Conservation (phyloP, 1,284 basidiomycete genomes). For the Mycena sp. region DNA sequence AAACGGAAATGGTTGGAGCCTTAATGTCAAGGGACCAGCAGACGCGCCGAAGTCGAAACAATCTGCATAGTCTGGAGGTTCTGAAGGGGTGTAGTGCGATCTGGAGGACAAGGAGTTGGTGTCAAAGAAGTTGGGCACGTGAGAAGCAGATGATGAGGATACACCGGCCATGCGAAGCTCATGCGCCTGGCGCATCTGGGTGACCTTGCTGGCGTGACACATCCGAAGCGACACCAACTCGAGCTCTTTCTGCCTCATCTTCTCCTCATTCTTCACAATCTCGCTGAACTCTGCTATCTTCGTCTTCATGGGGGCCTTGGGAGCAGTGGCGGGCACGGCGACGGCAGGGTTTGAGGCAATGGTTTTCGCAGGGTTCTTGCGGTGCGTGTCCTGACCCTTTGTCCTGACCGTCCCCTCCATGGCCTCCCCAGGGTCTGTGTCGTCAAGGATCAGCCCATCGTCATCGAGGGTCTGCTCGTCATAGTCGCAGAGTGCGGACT, state of each 20-base stretch:
- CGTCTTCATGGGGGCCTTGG: constrained; percentile 2
- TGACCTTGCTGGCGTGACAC: neutral
- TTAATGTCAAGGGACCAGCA: neutral
- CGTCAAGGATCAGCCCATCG: no score
- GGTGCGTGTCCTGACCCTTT: neutral
- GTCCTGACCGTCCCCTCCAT: neutral
- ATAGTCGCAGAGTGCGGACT: neutral
- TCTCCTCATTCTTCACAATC: constrained; percentile 1
- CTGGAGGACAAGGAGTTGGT: neutral
- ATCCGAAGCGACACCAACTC: neutral
- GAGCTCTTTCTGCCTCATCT: neutral
- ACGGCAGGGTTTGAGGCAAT: neutral
- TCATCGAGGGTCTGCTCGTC: no score
- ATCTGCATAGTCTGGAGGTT: neutral
- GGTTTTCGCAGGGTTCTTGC: neutral
- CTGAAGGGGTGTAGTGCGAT: neutral
- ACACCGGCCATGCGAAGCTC: neutral
- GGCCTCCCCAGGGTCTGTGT: no score
- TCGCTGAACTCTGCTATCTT: constrained; percentile 2
- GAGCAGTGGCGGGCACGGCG: neutral
- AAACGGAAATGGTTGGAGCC: no score
- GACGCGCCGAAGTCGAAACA: neutral
- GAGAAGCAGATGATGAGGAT: neutral
- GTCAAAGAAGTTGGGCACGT: neutral
- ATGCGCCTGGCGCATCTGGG: neutral